Evolutionary conservation across 1,139 yeast genomes (phyloP), one percentile per base, ranked within the genome.

Genomic region (Lodderomyces theae): DNA sequence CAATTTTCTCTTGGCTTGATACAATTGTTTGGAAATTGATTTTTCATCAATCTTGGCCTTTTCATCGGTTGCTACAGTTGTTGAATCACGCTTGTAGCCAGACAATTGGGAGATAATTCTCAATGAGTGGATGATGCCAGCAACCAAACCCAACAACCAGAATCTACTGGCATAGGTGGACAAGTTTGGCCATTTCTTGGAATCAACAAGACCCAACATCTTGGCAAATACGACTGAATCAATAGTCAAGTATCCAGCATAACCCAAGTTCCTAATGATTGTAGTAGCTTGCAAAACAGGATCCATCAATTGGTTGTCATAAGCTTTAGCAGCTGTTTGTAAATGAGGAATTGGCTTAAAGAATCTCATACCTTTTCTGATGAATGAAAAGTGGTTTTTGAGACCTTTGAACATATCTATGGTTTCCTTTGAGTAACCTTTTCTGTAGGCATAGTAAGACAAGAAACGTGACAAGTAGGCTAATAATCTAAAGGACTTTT

Each of bases 341-440:
- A 86, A 60, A 60, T 86, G 90, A 56, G 75, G 76, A 56, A 90
- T 66, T 1, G 96, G 96, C 66, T 89, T 90, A 51, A 89, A 79
- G 58, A 84, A 82, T 55, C 97, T 77, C 74, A 90, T 69, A 16
- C 90, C 82, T 68, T 90, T 90, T 61, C 97, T 80, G 45, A 88
- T 74, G 49, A 85, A 69, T 13, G 87, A 80, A 29, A 83, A 72
- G 48, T 82, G 80, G 38, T 61, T 60, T 60, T 80, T 82, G 43
- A 85, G 58, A 17, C 70, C 66, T 50, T 69, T 69, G 64, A 80
- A 74, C 43, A 74, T 59, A 44, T 66, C 69, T 35, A 82, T 75
- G 16, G 77, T 57, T 38, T 74, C 72, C 39, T 69, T 63, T 16
- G 79, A 56, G 55, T 70, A 79, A 18, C 89, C 89, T 52, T 78